Evolutionary conservation across 106 monocot species (phyloP).

Genomic region (Dendrobium huoshanense): DNA sequence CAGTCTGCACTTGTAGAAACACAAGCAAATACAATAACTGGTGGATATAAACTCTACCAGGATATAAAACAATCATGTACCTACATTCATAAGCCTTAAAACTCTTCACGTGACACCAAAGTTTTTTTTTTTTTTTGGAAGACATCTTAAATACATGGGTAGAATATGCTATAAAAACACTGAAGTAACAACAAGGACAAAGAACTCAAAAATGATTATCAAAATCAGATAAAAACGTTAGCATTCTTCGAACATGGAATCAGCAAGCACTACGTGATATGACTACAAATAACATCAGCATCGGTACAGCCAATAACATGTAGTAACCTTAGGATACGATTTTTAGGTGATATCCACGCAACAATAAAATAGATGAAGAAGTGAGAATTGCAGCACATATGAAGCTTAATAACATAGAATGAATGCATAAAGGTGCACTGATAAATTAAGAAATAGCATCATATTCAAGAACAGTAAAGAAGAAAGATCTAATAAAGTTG

Average conservation of each 20-base stretch:
- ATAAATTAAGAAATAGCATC: neutral
- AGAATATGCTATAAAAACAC: neutral
- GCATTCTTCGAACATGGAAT: neutral
- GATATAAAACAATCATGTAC: neutral
- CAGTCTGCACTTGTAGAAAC: neutral
- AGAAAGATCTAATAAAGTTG: neutral
- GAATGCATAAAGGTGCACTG: neutral
- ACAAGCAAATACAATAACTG: neutral
- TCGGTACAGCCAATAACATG: neutral
- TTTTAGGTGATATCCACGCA: neutral
- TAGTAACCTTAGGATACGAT: neutral
- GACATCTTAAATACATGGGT: neutral
- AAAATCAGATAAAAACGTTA: neutral
- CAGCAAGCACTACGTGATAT: neutral
- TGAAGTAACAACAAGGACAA: neutral
- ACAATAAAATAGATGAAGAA: neutral
- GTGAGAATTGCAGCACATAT: neutral
- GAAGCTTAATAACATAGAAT: neutral
- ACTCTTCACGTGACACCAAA: neutral
- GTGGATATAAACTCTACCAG: neutral
- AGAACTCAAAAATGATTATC: neutral
- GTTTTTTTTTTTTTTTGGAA: neutral
- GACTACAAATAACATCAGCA: neutral
- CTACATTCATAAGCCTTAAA: neutral
- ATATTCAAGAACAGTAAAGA: neutral